phyloP scores from a whole-genome alignment of 2,329 filamentous ascomycete genomes.

The Curvularia eragrostidis region DNA sequence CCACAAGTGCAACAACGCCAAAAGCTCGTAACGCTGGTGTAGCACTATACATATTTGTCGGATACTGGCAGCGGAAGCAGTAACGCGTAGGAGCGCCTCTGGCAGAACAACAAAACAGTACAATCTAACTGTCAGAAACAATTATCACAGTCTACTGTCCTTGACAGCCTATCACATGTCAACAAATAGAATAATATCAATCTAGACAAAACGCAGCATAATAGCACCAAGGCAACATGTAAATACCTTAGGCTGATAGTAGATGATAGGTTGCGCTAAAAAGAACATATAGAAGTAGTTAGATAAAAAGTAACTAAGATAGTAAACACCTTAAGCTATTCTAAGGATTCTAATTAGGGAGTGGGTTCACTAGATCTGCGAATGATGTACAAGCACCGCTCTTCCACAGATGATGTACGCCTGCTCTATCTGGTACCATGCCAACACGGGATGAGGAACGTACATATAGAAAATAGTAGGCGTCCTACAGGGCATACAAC shows the following conservation, averaged over 20 bases:
- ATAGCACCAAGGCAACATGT: constrained; percentile 17
- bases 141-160: not conserved
- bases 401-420: constrained; percentile 43
- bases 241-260: constrained; percentile 29
- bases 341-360: constrained; percentile 26
- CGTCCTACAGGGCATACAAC: constrained; percentile 25
- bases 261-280: constrained; percentile 23
- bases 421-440: constrained; percentile 33
- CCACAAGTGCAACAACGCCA: no score
- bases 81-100: no score
- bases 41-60: no score
- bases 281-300: constrained; percentile 19
- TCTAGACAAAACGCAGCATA: constrained; percentile 26
- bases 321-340: constrained; percentile 20
- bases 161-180: not conserved
- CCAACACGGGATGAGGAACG: constrained; percentile 14
- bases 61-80: no score
- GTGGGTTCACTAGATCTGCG: constrained; percentile 23
- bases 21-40: no score
- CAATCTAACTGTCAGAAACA: not conserved
- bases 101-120: not conserved
- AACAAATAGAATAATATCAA: constrained; percentile 9
- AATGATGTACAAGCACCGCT: constrained; percentile 35
- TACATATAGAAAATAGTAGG: constrained; percentile 25
- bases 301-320: constrained; percentile 19